Base-by-base conservation (phyloP, 805 yeast species). In the Teunomyces kruisii region DNA sequence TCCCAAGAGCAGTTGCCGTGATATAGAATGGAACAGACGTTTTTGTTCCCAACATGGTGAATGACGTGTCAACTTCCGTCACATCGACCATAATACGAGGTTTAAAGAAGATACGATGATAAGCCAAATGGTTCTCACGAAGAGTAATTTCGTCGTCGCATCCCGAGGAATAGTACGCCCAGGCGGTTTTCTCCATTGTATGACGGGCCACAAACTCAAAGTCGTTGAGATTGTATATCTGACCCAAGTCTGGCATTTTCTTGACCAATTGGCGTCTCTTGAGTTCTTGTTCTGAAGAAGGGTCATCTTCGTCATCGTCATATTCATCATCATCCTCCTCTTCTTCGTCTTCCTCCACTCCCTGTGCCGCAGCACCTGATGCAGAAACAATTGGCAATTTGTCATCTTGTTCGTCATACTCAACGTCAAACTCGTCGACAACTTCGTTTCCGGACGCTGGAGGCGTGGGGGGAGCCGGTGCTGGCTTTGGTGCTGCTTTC, bases 151-250 rank as follows among this genome's bases (percentile, higher is more conserved):
- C 98, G 64, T 92, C 98, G 65, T 92, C 97, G 13, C 96, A 78
- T 8, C 92, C 98, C 29, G 90, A 81, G 3, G 95, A 85, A 62
- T 90, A 92, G 65, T 92, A 92, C 10, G 94, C 94, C 95, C 97
- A 88, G 0, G 94, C 97, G 13, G 64, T 78, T 44, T 80, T 81
- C 26, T 88, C 78, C 74, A 92, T 72, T 28, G 88, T 85, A 48
- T 83, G 78, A 41, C 88, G 76, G 3, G 98, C 97, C 37, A 92
- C 80, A 55, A 79, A 78, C 64, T 92, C 98, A 59, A 92, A 90
- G 64, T 92, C 98, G 55, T 81, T 84, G 48, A 88, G 56, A 57
- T 94, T 92, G 60, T 83, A 80, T 47, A 91, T 76, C 55, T 80
- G 82, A 6, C 79, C 71, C 32, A 92, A 58, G 12, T 81, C 82